Conservation (phyloP, 108 stramenopile genomes). For the Pseudonitzschia multiseries region DNA sequence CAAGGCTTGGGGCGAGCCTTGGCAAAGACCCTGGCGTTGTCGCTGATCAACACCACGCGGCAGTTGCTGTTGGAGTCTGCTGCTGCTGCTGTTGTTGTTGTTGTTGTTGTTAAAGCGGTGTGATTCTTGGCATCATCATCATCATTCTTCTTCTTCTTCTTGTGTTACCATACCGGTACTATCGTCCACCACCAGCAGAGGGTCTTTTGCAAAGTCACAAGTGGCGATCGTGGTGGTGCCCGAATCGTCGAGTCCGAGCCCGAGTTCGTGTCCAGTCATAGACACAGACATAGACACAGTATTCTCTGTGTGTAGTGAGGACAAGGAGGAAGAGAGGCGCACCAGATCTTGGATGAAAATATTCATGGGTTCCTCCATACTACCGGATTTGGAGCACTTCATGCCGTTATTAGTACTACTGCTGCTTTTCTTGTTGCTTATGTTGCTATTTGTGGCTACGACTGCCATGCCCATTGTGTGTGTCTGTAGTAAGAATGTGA, state of each 20-base stretch:
- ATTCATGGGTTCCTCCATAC: background rate
- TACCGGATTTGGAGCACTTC: no score
- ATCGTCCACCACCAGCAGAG: background rate
- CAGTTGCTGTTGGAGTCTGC: background rate
- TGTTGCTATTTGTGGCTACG: no score
- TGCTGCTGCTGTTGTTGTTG: no score
- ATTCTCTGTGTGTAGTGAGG: no score
- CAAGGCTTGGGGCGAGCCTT: background rate
- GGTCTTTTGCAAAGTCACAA: background rate
- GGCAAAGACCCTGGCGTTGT: background rate
- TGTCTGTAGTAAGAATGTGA: no score
- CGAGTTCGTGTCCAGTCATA: no score
- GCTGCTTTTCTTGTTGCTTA: no score
- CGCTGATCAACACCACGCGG: background rate
- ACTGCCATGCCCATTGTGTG: no score
- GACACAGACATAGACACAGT: no score
- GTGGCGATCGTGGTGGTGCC: background rate
- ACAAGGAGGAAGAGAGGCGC: background rate
- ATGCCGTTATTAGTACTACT: no score
- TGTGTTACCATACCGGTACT: background rate
- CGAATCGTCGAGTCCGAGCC: background rate
- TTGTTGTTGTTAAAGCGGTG: no score
- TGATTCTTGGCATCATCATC: no score
- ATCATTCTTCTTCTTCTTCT: background rate
- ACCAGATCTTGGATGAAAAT: background rate